These are phyloP conservation scores for Boeremia lycopersici DNA, from an alignment of 2,329 filamentous ascomycete species.

Conservation along the genomic window DNA sequence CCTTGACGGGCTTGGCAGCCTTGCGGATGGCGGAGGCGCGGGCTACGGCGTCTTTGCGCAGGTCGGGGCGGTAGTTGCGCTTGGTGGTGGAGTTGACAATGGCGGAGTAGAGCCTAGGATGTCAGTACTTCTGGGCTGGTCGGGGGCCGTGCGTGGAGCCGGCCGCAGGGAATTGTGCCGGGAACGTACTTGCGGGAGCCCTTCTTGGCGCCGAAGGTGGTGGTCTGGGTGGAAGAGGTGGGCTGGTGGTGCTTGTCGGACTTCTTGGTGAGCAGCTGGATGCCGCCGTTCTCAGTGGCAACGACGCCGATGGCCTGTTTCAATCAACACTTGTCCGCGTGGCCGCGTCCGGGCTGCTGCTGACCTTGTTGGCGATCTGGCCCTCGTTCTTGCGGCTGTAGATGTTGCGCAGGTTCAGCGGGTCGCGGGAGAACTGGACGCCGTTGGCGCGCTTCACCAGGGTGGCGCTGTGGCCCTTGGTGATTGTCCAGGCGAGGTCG, in stretches of 20 bases:
- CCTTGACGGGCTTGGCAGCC: conserved; percentile 80
- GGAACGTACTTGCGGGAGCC: conserved; percentile 77
- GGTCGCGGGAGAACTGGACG: conserved; percentile 90
- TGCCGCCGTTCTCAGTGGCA: conserved; percentile 75
- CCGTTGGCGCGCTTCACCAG: conserved; percentile 90
- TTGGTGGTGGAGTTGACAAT: conserved; percentile 84
- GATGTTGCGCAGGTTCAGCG: conserved; percentile 90
- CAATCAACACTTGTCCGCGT: conserved; percentile 7
- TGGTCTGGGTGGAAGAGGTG: conserved; percentile 66
- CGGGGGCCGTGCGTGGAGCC: neutral
- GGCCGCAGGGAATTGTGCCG: neutral
- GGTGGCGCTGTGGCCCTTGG: conserved; percentile 86
- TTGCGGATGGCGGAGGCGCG: conserved; percentile 85
- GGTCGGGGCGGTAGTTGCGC: conserved; percentile 74
- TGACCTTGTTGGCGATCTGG: conserved; percentile 92
- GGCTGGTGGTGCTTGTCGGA: conserved; percentile 73
- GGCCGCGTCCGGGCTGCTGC: neutral
- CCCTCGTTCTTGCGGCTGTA: conserved; percentile 94
- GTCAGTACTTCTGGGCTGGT: neutral
- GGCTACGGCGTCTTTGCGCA: conserved; percentile 71
- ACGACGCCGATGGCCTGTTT: conserved; percentile 80
- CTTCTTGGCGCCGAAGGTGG: conserved; percentile 73
- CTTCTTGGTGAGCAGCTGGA: conserved; percentile 88
- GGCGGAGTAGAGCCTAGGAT: conserved; percentile 75
- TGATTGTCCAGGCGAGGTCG: conserved; percentile 93